Conservation (phyloP, 2,329 filamentous ascomycete species). For the Nemania sp. region DNA sequence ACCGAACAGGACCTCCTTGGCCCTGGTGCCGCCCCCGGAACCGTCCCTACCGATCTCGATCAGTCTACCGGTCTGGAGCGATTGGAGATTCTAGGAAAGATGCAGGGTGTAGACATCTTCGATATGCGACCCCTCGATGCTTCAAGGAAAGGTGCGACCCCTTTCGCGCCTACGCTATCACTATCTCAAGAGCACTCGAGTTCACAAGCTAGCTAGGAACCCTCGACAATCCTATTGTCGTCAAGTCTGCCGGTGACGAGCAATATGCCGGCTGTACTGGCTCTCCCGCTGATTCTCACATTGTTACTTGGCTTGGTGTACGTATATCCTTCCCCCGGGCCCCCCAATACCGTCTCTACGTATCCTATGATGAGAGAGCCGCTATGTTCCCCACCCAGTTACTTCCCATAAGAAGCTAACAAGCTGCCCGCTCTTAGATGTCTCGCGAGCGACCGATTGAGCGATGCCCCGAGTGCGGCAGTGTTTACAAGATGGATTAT, state of each 20-base stretch:
- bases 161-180: conserved; percentile 1
- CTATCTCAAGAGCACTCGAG: conserved; percentile 31
- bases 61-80: conserved; percentile 98
- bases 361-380: neutral
- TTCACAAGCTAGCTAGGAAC: conserved; percentile 71
- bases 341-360: neutral
- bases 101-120: conserved; percentile 98
- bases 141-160: conserved; percentile 78
- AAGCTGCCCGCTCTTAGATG: conserved; percentile 64
- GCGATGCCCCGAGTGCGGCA: conserved; percentile 97
- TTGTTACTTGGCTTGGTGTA: conserved; percentile 91
- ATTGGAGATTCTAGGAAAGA: conserved; percentile 98
- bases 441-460: conserved; percentile 90
- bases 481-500: conserved; percentile 98
- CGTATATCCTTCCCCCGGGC: conserved; percentile 53
- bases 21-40: conserved; percentile 83
- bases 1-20: conserved; percentile 83
- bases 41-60: conserved; percentile 92
- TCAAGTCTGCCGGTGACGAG: conserved; percentile 93
- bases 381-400: neutral
- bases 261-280: conserved; percentile 98
- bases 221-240: conserved; percentile 86
- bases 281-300: conserved; percentile 90
- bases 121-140: conserved; percentile 97
- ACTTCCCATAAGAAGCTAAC: conserved; percentile 28